phyloP scores from a whole-genome alignment of 768 basidiomycete species.

The Trametopsis cervina region DNA sequence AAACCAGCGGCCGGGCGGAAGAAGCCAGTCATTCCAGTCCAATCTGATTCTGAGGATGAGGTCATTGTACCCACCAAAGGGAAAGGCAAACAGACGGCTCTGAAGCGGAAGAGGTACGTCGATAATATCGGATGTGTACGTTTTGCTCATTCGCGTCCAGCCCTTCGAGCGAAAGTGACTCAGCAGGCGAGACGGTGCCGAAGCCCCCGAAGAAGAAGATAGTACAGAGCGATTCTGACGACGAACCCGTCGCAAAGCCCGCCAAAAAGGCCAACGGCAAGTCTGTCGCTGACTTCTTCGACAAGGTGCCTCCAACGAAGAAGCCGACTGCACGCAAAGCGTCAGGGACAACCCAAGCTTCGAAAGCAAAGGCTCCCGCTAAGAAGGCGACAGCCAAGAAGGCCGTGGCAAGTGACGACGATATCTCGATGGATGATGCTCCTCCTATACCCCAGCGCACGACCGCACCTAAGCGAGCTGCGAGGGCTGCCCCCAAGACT shows the following conservation, averaged over 20 bases:
- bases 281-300: constrained; percentile 55
- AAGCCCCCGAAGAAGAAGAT: constrained; percentile 51
- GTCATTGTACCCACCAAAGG: constrained; percentile 30
- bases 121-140: background rate
- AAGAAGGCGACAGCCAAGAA: constrained; percentile 43
- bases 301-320: constrained; percentile 35
- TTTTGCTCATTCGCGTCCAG: background rate
- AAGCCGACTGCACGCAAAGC: constrained; percentile 24
- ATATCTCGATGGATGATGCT: constrained; percentile 35
- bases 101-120: constrained; percentile 66
- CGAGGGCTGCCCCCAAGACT: constrained; percentile 44
- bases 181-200: constrained; percentile 30
- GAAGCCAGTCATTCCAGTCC: constrained; percentile 27
- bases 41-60: constrained; percentile 39
- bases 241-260: background rate
- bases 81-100: constrained; percentile 31
- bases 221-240: background rate
- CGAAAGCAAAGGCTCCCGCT: constrained; percentile 37
- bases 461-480: constrained; percentile 40
- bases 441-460: constrained; percentile 36
- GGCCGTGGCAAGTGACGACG: constrained; percentile 35
- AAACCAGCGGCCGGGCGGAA: constrained; percentile 22
- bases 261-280: constrained; percentile 20
- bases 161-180: constrained; percentile 26
- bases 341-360: constrained; percentile 4